These are phyloP conservation scores for Aspergillus uvarum DNA, from an alignment of 2,329 filamentous ascomycete species.

Conservation along the genomic window DNA sequence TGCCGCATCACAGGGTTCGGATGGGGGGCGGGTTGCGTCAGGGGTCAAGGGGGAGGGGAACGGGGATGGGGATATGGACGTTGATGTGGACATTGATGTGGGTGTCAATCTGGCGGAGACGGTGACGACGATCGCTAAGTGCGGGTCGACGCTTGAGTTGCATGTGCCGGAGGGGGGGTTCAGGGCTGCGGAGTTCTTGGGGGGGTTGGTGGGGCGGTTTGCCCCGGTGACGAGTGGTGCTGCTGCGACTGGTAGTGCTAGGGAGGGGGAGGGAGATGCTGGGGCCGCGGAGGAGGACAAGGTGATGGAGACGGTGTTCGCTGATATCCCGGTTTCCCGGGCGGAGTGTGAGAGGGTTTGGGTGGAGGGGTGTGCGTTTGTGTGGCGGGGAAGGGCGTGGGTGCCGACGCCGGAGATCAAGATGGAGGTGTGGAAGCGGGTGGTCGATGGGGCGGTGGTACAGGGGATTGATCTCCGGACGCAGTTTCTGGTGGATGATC, in stretches of 20 bases:
- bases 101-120: constrained; percentile 29
- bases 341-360: constrained; percentile 53
- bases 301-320: constrained; percentile 45
- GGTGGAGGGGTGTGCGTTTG: constrained; percentile 55
- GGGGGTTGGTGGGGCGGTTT: constrained; percentile 32
- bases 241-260: constrained; percentile 7
- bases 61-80: neutral
- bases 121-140: constrained; percentile 46
- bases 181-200: constrained; percentile 32
- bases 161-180: constrained; percentile 34
- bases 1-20: no score
- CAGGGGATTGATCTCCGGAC: constrained; percentile 42
- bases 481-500: constrained; percentile 42
- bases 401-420: constrained; percentile 51
- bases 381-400: constrained; percentile 26
- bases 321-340: constrained; percentile 53
- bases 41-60: no score
- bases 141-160: constrained; percentile 48
- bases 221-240: constrained; percentile 11
- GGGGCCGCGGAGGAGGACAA: constrained; percentile 21
- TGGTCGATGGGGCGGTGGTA: constrained; percentile 40
- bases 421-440: constrained; percentile 50
- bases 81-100: constrained; percentile 2
- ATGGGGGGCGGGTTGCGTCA: no score
- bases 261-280: constrained; percentile 23